Evolutionary conservation across 2,329 filamentous ascomycete species (phyloP).

Genomic region (Thermothelomyces thermophilus): DNA sequence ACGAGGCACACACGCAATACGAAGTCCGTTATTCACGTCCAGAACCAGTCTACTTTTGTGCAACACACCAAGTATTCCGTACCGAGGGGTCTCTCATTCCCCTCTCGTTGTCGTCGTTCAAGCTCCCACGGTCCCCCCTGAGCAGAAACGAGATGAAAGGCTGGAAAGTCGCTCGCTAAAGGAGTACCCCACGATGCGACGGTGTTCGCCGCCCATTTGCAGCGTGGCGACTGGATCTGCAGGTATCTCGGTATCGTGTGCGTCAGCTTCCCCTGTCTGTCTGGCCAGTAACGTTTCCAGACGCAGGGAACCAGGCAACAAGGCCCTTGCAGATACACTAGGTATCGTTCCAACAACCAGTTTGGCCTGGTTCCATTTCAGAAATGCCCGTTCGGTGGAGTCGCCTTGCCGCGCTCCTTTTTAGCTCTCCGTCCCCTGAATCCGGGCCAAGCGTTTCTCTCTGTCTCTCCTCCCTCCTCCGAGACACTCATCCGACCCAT

Average conservation of each 20-base stretch:
- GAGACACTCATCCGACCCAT: neutral
- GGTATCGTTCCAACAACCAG: constrained; percentile 4
- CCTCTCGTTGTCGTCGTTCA: no score
- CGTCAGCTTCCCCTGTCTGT: neutral
- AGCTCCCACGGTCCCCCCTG: no score
- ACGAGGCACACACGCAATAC: no score
- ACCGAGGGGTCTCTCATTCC: no score
- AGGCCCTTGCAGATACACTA: constrained; percentile 1
- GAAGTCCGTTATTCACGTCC: no score
- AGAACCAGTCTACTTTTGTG: no score
- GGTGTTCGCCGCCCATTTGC: neutral
- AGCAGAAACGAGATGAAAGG: constrained; percentile 11
- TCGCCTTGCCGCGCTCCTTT: constrained; percentile 4
- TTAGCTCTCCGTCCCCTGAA: constrained; percentile 6
- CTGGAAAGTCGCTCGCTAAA: neutral
- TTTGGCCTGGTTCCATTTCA: constrained; percentile 1
- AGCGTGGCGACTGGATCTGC: neutral
- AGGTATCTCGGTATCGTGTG: constrained; percentile 6
- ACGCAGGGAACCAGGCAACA: neutral
- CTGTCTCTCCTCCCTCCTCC: neutral
- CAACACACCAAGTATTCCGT: no score
- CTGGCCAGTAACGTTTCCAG: neutral
- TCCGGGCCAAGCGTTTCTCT: neutral
- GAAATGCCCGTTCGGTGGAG: neutral
- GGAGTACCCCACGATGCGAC: neutral